phyloP scores from a whole-genome alignment of 345 rosid genomes.

The Sonneratia caseolaris region DNA sequence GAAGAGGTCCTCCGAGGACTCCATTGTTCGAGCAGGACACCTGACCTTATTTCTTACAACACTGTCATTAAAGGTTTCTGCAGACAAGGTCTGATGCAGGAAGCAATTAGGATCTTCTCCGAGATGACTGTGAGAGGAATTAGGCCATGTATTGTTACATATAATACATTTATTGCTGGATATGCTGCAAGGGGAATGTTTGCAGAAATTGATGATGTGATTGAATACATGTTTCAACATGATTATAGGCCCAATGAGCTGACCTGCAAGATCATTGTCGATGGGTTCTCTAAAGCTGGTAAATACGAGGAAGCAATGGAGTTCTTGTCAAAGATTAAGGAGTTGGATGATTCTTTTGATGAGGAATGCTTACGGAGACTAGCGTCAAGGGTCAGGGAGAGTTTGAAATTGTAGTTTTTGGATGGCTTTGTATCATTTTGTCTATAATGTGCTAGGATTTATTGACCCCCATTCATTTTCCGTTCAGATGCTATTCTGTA shows the following conservation, averaged over 20 bases:
- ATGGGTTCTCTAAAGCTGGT: slow-evolving; percentile 67
- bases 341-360: slow-evolving; percentile 39
- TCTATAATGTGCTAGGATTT: neutral
- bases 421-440: neutral
- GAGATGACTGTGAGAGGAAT: slow-evolving; percentile 65
- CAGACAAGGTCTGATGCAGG: slow-evolving; percentile 72
- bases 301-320: slow-evolving; percentile 70
- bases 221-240: slow-evolving; percentile 59
- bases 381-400: slow-evolving; percentile 46
- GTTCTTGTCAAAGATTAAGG: slow-evolving; percentile 54
- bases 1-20: slow-evolving; percentile 62
- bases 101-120: slow-evolving; percentile 61
- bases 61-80: slow-evolving; percentile 94
- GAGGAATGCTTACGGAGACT: slow-evolving; percentile 44
- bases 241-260: slow-evolving; percentile 63
- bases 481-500: neutral
- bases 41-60: slow-evolving; percentile 77
- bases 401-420: slow-evolving; percentile 27
- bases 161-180: slow-evolving; percentile 68
- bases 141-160: slow-evolving; percentile 76
- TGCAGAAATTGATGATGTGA: slow-evolving; percentile 53
- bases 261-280: slow-evolving; percentile 79
- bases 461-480: neutral
- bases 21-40: slow-evolving; percentile 32
- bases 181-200: slow-evolving; percentile 62